These are phyloP conservation scores for Alternaria brassicicola DNA, from an alignment of 2,329 filamentous ascomycete species.

Conservation along the genomic window DNA sequence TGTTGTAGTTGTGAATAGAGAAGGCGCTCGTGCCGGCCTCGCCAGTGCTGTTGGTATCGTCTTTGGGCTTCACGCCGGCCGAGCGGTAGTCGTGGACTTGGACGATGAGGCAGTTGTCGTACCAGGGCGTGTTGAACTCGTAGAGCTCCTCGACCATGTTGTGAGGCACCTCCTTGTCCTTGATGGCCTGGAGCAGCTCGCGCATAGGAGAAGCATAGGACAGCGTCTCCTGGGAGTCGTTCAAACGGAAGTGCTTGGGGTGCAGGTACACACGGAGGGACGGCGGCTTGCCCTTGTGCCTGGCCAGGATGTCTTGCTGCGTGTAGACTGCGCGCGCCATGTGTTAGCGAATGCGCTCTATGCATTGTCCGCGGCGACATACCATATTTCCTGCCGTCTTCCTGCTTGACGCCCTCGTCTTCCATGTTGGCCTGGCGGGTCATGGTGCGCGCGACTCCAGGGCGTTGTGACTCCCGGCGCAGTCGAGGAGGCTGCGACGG, in stretches of 20 bases:
- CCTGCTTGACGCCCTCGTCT: conserved; percentile 35
- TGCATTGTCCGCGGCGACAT: conserved; percentile 6
- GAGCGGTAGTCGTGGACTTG: conserved; percentile 89
- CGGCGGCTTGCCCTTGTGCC: conserved; percentile 73
- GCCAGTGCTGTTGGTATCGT: conserved; percentile 55
- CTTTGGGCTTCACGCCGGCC: conserved; percentile 62
- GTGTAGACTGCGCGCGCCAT: conserved; percentile 65
- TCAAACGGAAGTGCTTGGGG: conserved; percentile 78
- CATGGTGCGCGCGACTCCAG: conserved; percentile 39
- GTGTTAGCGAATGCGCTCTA: conserved; percentile 13
- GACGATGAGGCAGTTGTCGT: conserved; percentile 91
- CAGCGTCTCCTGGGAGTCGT: conserved; percentile 91
- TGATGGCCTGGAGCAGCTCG: conserved; percentile 77
- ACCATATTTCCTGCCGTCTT: conserved; percentile 40
- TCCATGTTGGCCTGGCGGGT: conserved; percentile 39
- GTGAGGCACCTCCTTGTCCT: conserved; percentile 79
- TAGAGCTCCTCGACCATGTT: conserved; percentile 83
- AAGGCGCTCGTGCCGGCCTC: conserved; percentile 70
- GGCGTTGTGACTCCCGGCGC: conserved; percentile 53
- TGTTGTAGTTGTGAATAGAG: conserved; percentile 91
- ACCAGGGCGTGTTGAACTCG: conserved; percentile 76
- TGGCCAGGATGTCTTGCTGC: conserved; percentile 79
- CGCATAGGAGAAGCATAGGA: conserved; percentile 92
- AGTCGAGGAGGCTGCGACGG: conserved; percentile 52
- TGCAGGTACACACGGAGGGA: conserved; percentile 89